Base-by-base conservation (phyloP, 2,329 filamentous ascomycete species). In the Biscogniauxia mediterranea region DNA sequence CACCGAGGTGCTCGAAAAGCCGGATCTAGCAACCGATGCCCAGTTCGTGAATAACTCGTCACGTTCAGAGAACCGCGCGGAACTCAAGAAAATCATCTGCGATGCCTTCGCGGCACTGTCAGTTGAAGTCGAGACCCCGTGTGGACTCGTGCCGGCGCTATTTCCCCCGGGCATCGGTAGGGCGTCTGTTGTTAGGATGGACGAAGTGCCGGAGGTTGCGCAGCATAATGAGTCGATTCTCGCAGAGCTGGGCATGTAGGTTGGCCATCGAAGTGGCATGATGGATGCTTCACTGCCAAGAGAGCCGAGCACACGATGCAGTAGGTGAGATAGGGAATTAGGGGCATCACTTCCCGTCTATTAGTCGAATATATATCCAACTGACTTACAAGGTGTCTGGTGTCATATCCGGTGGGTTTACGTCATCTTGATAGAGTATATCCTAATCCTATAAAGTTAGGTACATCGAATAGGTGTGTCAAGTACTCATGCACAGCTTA, bases 141-240 rank as follows among this genome's bases (percentile, higher is more conserved):
- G 66, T 1, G 82, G 84, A 0, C 65, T 20, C 2, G 75, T 85
- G 17, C 78, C 80, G 1, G 80, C 82, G 0, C 70, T 85, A 51
- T 69, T 83, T 2, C 82, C 83, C 0, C 82, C 82, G 0, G 83
- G 83, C 0, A 74, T 77, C 9, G 63, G 59, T 8, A 52, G 52
- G 17, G 58, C 17, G 5, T 61, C 54, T 13, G 65, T 71, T 17
- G 74, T 74, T 15, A 69, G 75, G 55, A 79, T 80, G 76, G 78
- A 76, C 55, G 72, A 78, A 4, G 77, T 84, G 25, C 82, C 82
- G 2, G 69, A 66, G 3, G 75, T 84, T 32, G 82, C 82, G 0
- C 77, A 85, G 68, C 82, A 85, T 61, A 83, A 80, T 64, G 69
- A 77, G 50, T 69, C 73, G 8, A 82, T 83, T 60, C 63, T 81